Conservation (phyloP, 345 rosid species). For the Barbarea vulgaris region DNA sequence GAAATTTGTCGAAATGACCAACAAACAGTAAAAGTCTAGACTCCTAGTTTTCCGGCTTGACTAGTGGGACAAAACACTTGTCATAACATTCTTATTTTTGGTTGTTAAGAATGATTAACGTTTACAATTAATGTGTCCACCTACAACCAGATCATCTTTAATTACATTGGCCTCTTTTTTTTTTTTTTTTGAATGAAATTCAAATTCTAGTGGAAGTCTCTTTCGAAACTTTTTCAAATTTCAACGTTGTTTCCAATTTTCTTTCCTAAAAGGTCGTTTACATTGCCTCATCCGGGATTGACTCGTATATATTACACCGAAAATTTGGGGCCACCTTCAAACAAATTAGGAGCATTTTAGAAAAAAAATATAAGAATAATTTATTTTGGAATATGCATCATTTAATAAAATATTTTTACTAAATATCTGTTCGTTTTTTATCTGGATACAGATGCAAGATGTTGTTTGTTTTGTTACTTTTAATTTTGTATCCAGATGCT, state of each 20-base stretch:
- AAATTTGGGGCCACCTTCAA: not conserved
- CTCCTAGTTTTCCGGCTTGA: not conserved
- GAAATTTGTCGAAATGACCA: not conserved
- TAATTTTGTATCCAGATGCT: too few species aligned
- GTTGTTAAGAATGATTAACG: not conserved
- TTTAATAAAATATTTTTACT: too few species aligned
- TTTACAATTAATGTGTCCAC: constrained; percentile 10
- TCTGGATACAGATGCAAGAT: too few species aligned
- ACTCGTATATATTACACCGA: not conserved
- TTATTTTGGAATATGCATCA: not conserved
- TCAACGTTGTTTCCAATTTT: constrained; percentile 11
- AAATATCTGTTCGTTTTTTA: too few species aligned
- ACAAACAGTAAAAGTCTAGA: not conserved
- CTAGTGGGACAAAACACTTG: not conserved
- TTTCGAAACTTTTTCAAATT: not conserved
- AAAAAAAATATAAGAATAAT: not conserved
- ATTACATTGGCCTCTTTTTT: not conserved
- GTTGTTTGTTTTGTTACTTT: too few species aligned
- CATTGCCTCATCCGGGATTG: not conserved
- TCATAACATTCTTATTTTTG: constrained; percentile 5
- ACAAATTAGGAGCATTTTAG: not conserved
- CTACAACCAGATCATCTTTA: constrained; percentile 5
- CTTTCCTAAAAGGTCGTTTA: not conserved
- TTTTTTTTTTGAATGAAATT: not conserved
- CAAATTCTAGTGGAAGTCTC: constrained; percentile 23